A percentile compares a stretch with the other conserved stretches of the same genome.
These are phyloP conservation scores for Hamigera avellanea DNA, from an alignment of 495 filamentous ascomycete genomes.

Conservation along the genomic window DNA sequence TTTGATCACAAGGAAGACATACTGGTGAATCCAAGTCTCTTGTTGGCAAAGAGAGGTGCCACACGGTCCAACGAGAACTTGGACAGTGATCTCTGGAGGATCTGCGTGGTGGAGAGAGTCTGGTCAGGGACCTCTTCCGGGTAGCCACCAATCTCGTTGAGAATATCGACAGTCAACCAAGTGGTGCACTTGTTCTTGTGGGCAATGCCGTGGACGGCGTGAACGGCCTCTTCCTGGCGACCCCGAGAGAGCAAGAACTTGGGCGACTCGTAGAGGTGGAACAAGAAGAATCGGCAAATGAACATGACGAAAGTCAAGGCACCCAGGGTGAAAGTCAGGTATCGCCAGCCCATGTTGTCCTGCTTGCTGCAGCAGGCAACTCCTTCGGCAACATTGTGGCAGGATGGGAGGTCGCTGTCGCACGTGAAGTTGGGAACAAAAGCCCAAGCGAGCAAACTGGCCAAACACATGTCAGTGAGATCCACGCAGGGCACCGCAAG, in stretches of 20 bases:
- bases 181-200: slow-evolving; percentile 41
- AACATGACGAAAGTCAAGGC: slow-evolving; percentile 62
- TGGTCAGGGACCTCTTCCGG: slow-evolving; percentile 20
- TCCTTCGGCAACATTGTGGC: slow-evolving; percentile 19
- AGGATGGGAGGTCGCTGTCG: slow-evolving; percentile 18
- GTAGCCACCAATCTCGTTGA: slow-evolving; percentile 42
- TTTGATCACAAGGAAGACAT: too few species aligned
- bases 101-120: slow-evolving; percentile 29
- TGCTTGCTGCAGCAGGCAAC: slow-evolving; percentile 40
- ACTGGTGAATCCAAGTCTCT: slow-evolving; percentile 35
- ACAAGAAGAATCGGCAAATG: slow-evolving; percentile 58
- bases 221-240: slow-evolving; percentile 59
- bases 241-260: slow-evolving; percentile 69
- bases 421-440: slow-evolving; percentile 44
- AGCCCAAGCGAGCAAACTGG: slow-evolving; percentile 43
- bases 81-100: slow-evolving; percentile 37
- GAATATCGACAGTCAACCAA: slow-evolving; percentile 40
- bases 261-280: slow-evolving; percentile 71
- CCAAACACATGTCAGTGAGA: background rate
- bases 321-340: slow-evolving; percentile 59
- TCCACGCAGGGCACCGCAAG: slow-evolving; percentile 3
- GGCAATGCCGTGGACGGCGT: slow-evolving; percentile 50
- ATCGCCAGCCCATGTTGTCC: slow-evolving; percentile 76
- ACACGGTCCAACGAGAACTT: slow-evolving; percentile 47
- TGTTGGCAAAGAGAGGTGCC: slow-evolving; percentile 40